Evolutionary conservation across 768 basidiomycete genomes (phyloP).

Genomic region (Termitomyces sp.): DNA sequence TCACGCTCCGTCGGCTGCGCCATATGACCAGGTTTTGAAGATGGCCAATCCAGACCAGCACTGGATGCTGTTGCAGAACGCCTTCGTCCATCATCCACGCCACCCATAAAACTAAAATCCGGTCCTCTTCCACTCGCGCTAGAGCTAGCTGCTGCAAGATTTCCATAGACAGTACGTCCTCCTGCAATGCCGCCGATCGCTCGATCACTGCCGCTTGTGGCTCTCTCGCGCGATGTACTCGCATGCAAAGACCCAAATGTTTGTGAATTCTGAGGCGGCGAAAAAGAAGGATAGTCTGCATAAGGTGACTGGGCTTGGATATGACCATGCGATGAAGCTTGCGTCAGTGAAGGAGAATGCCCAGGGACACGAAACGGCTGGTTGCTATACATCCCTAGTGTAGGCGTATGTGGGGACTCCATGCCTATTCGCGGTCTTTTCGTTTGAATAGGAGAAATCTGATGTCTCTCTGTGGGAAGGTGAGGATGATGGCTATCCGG

Average conservation of each 20-base stretch:
- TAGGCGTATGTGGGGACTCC: conserved; percentile 1
- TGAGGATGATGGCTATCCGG: not conserved
- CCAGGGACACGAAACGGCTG: not conserved
- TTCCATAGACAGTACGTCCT: conserved; percentile 1
- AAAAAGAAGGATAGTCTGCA: conserved; percentile 1
- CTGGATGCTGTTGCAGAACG: conserved; percentile 1
- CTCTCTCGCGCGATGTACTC: not conserved
- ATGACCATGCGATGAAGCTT: not conserved
- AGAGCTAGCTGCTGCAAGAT: not conserved
- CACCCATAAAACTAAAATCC: not conserved
- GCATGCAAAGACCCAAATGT: not conserved
- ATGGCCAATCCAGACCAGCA: conserved; percentile 4
- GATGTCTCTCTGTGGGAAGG: not conserved
- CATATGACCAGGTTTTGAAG: not conserved
- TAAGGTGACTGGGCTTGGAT: not conserved
- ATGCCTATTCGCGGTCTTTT: conserved; percentile 4
- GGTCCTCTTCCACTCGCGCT: not conserved
- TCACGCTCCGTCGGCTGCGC: not conserved
- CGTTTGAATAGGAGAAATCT: not conserved
- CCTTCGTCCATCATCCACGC: conserved; percentile 1
- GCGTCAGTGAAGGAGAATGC: not conserved
- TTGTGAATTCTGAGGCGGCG: not conserved
- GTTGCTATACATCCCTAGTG: not conserved
- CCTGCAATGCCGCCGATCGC: not conserved
- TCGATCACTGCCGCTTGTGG: not conserved